Evolutionary conservation across 2,329 filamentous ascomycete species (phyloP).

Genomic region (Sporothrix luriei): DNA sequence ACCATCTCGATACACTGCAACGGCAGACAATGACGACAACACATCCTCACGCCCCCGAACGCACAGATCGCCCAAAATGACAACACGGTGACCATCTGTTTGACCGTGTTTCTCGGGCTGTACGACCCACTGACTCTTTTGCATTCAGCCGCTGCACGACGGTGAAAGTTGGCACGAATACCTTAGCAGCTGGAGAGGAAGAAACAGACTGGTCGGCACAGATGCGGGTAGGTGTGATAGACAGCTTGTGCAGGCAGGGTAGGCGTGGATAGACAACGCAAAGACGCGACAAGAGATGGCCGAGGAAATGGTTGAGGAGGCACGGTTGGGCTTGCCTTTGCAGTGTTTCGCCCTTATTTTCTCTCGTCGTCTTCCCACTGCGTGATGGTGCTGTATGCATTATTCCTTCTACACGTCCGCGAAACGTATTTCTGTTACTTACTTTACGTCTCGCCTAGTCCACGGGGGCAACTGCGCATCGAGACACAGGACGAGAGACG

Average conservation of each 20-base stretch:
- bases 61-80: conserved; percentile 4
- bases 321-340: background rate
- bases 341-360: background rate
- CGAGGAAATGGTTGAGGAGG: background rate
- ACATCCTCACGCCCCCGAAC: conserved; percentile 6
- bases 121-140: background rate
- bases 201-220: background rate
- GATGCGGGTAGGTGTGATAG: background rate
- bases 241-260: background rate
- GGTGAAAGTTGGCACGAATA: background rate
- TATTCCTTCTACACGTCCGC: too few species aligned
- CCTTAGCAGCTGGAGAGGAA: background rate
- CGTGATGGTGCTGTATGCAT: too few species aligned
- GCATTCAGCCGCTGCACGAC: background rate
- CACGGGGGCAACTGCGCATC: background rate
- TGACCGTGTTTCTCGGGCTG: background rate
- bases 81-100: background rate
- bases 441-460: background rate
- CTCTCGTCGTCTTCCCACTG: background rate
- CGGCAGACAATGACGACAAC: background rate
- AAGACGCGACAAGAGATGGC: background rate
- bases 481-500: background rate
- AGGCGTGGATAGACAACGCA: background rate
- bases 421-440: background rate
- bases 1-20: conserved; percentile 23